A percentile compares a stretch with the other conserved stretches of the same genome.
Evolutionary conservation across 2,329 filamentous ascomycete species (phyloP).

Genomic region (Diplodia intermedia): DNA sequence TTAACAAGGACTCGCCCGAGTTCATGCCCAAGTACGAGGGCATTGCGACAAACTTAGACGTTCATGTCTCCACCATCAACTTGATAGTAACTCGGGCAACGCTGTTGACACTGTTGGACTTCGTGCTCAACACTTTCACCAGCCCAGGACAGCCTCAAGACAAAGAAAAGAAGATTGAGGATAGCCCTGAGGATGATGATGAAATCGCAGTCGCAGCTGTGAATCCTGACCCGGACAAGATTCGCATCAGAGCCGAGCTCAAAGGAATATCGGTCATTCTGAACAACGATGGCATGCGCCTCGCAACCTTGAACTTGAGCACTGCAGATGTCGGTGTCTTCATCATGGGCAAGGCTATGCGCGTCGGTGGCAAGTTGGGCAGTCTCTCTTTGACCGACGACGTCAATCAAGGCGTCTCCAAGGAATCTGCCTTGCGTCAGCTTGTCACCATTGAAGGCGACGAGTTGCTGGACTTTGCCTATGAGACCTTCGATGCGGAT

Average conservation of each 20-base stretch:
- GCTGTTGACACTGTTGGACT: conserved; percentile 88
- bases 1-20: conserved; percentile 90
- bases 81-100: conserved; percentile 93
- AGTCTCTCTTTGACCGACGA: conserved; percentile 91
- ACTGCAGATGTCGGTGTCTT: conserved; percentile 92
- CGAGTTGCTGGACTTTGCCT: conserved; percentile 94
- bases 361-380: conserved; percentile 83
- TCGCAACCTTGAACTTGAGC: conserved; percentile 91
- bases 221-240: conserved; percentile 68
- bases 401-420: conserved; percentile 86
- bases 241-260: conserved; percentile 90
- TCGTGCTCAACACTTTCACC: conserved; percentile 90
- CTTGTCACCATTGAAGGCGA: conserved; percentile 95
- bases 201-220: conserved; percentile 48
- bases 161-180: conserved; percentile 37
- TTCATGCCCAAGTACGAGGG: conserved; percentile 92
- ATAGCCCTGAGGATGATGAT: conserved; percentile 39
- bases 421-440: conserved; percentile 79
- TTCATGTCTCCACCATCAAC: conserved; percentile 93
- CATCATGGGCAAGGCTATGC: conserved; percentile 83
- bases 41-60: conserved; percentile 90
- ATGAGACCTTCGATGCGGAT: conserved; percentile 87
- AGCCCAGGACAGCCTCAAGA: conserved; percentile 58
- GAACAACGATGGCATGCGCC: conserved; percentile 95
- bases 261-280: conserved; percentile 93